These are phyloP conservation scores for Wallacemonas sp. DNA, from an alignment of 208 protist genomes.

Conservation along the genomic window DNA sequence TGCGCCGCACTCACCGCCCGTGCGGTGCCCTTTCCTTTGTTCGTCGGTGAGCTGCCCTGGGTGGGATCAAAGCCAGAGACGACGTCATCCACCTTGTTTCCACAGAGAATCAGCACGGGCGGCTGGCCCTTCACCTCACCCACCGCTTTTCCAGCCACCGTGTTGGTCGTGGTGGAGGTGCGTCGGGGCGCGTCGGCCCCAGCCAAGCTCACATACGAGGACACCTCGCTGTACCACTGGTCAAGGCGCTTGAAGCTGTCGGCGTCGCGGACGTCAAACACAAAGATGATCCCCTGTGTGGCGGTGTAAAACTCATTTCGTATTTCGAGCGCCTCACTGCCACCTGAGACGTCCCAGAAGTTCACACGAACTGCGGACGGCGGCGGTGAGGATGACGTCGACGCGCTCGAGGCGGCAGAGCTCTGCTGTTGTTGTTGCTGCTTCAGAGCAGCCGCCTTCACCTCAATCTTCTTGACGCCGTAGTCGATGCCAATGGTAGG, in stretches of 20 bases:
- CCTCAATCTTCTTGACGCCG: conserved; percentile 89
- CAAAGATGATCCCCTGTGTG: conserved; percentile 87
- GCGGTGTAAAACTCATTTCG: conserved; percentile 97
- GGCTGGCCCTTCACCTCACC: conserved; percentile 21
- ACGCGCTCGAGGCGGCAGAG: background rate
- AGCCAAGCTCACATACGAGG: conserved; percentile 24
- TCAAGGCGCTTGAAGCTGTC: conserved; percentile 64
- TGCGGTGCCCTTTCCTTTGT: conserved; percentile 1
- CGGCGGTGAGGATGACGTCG: background rate
- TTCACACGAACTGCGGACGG: conserved; percentile 85
- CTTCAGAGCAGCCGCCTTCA: conserved; percentile 24
- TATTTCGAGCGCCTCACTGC: conserved; percentile 86
- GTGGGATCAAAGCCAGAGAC: conserved; percentile 4
- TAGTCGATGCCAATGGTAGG: conserved; percentile 98
- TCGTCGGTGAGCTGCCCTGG: conserved; percentile 3
- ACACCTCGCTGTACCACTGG: conserved; percentile 67
- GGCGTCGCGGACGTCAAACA: conserved; percentile 70
- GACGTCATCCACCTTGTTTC: conserved; percentile 71
- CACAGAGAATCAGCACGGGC: conserved; percentile 53
- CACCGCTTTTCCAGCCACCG: conserved; percentile 44
- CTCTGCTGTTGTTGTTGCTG: conserved; percentile 2
- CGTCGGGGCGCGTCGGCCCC: background rate
- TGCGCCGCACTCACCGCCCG: conserved; percentile 56
- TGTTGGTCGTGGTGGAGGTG: conserved; percentile 30
- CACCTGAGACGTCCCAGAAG: conserved; percentile 96